Percentiles rank a stretch among this genome's conserved stretches.
Conservation (phyloP, 371 early-diverging fungal species). For the Coemansia sp. region DNA sequence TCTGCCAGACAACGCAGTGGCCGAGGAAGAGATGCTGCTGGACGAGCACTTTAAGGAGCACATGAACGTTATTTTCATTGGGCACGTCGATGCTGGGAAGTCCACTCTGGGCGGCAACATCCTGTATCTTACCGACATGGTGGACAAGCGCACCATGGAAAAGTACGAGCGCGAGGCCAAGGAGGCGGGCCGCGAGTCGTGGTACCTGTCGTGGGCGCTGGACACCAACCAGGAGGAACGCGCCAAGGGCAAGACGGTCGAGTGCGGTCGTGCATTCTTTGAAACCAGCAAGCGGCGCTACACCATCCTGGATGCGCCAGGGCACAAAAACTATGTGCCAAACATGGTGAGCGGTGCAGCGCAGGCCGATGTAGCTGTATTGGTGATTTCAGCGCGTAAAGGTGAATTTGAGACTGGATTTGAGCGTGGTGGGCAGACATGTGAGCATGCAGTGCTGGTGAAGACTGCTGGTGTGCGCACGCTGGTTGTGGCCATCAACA, state of each 20-base stretch:
- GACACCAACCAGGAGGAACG: conserved; percentile 96
- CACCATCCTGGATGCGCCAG: conserved; percentile 98
- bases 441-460: conserved; percentile 97
- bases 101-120: conserved; percentile 99
- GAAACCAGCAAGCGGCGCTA: conserved; percentile 93
- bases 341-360: conserved; percentile 98
- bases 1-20: conserved; percentile 13
- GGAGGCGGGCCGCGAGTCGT: conserved; percentile 94
- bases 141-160: conserved; percentile 99
- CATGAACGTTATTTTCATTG: conserved; percentile 97
- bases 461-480: conserved; percentile 96
- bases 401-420: conserved; percentile 99
- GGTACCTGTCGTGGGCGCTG: conserved; percentile 98
- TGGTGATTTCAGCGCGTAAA: conserved; percentile 98
- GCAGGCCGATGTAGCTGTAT: conserved; percentile 96
- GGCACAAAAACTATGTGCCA: conserved; percentile 99
- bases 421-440: conserved; percentile 99
- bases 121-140: conserved; percentile 92
- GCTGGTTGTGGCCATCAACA: conserved; percentile 92
- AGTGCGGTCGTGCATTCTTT: conserved; percentile 97
- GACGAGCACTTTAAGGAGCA: conserved; percentile 86
- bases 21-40: conserved; percentile 48
- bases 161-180: conserved; percentile 98
- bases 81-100: conserved; percentile 99
- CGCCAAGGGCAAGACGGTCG: conserved; percentile 97